phyloP scores from a whole-genome alignment of 1,139 yeast genomes.

The Candida labiduridarum region DNA sequence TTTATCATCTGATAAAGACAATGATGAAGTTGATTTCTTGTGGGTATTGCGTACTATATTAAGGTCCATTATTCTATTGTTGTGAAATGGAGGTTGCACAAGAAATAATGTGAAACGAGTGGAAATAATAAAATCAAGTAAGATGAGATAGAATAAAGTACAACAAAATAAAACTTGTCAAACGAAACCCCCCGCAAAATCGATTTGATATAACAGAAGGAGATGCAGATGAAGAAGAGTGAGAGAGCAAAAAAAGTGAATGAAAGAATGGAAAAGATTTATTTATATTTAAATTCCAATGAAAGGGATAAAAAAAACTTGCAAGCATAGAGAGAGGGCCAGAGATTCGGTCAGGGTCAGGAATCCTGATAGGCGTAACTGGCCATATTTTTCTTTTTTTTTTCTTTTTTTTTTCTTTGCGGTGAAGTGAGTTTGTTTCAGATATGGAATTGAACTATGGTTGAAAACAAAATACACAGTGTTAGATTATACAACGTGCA shows the following conservation, averaged over 20 bases:
- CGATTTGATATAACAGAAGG: no score
- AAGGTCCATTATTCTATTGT: not conserved
- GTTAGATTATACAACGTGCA: not conserved
- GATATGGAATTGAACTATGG: not conserved
- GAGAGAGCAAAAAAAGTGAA: not conserved
- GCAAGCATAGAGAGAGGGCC: not conserved
- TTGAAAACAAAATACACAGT: not conserved
- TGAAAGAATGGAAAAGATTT: conserved; percentile 1
- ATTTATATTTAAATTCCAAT: not conserved
- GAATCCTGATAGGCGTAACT: not conserved
- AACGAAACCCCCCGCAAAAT: no score
- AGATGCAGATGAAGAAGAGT: not conserved
- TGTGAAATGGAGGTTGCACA: not conserved
- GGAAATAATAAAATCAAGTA: not conserved
- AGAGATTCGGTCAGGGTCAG: not conserved
- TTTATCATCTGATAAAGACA: conserved; percentile 1
- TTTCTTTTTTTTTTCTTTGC: not conserved
- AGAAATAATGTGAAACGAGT: not conserved
- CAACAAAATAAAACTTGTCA: no score
- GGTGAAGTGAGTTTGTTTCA: conserved; percentile 1
- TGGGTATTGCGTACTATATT: not conserved
- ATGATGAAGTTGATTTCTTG: not conserved
- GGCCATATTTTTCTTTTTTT: not conserved
- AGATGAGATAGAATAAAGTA: not conserved
- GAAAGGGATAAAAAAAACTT: not conserved